phyloP scores from a whole-genome alignment of 768 basidiomycete species.

The Exidia glandulosa region DNA sequence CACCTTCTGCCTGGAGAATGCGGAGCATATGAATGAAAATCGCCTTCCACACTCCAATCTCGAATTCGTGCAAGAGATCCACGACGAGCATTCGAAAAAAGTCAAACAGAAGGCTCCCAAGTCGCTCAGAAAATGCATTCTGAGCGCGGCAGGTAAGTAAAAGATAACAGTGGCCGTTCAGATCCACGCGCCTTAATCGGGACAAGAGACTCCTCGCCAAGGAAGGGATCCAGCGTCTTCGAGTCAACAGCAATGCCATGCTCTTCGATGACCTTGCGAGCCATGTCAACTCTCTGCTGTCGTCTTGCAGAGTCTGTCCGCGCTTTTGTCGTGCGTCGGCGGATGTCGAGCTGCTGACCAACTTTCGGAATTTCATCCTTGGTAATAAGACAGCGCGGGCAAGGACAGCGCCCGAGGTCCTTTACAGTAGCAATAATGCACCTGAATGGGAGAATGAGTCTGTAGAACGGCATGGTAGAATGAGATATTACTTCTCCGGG shows the following conservation, averaged over 20 bases:
- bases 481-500: background rate
- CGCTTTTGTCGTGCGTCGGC: background rate
- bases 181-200: conserved; percentile 4
- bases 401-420: conserved; percentile 12
- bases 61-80: too few species aligned
- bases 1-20: too few species aligned
- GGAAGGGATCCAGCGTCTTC: background rate
- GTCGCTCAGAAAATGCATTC: conserved; percentile 5
- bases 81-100: too few species aligned
- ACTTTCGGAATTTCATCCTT: conserved; percentile 6
- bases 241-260: conserved; percentile 2
- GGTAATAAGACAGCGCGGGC: conserved; percentile 9
- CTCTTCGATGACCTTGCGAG: conserved; percentile 4
- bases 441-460: background rate
- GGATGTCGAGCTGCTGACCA: conserved; percentile 6
- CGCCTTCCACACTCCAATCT: too few species aligned
- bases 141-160: background rate
- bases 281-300: background rate
- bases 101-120: background rate
- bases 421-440: conserved; percentile 9
- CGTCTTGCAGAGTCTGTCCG: background rate
- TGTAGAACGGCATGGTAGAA: background rate
- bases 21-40: too few species aligned
- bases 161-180: background rate
- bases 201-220: conserved; percentile 8